These are phyloP conservation scores for Suillus clintonianus DNA, from an alignment of 768 basidiomycete genomes.

Conservation along the genomic window DNA sequence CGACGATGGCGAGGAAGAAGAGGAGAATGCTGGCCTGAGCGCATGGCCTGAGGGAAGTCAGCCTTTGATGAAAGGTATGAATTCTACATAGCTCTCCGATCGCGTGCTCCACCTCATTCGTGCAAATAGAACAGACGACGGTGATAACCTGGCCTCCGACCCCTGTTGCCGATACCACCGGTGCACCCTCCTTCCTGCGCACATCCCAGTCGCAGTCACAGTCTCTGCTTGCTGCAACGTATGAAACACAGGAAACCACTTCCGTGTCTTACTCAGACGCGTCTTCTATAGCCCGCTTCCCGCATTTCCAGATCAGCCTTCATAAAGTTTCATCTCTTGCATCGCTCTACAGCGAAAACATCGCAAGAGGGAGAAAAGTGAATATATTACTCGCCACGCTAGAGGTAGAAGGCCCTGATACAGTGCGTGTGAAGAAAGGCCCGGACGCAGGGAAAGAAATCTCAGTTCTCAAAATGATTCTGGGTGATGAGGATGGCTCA, in stretches of 20 bases:
- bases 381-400: conserved; percentile 64
- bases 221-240: conserved; percentile 19
- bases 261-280: conserved; percentile 63
- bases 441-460: conserved; percentile 70
- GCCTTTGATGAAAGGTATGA: conserved; percentile 2
- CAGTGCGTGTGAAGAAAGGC: conserved; percentile 67
- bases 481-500: conserved; percentile 71
- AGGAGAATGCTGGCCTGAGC: conserved; percentile 19
- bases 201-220: conserved; percentile 27
- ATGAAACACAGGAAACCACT: conserved; percentile 47
- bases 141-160: conserved; percentile 64
- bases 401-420: conserved; percentile 78
- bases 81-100: background rate
- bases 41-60: conserved; percentile 13
- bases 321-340: conserved; percentile 58
- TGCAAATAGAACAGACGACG: conserved; percentile 45
- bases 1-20: conserved; percentile 43
- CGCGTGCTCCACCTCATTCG: conserved; percentile 6
- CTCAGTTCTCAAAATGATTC: conserved; percentile 64
- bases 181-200: conserved; percentile 26
- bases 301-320: conserved; percentile 71
- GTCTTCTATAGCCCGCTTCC: conserved; percentile 74
- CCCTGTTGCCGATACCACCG: conserved; percentile 20
- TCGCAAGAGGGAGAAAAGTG: conserved; percentile 46
- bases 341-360: conserved; percentile 25